Percentiles rank a stretch among this genome's conserved stretches.
phyloP scores from a whole-genome alignment of 2,329 filamentous ascomycete genomes.

The Gaeumannomyces tritici region DNA sequence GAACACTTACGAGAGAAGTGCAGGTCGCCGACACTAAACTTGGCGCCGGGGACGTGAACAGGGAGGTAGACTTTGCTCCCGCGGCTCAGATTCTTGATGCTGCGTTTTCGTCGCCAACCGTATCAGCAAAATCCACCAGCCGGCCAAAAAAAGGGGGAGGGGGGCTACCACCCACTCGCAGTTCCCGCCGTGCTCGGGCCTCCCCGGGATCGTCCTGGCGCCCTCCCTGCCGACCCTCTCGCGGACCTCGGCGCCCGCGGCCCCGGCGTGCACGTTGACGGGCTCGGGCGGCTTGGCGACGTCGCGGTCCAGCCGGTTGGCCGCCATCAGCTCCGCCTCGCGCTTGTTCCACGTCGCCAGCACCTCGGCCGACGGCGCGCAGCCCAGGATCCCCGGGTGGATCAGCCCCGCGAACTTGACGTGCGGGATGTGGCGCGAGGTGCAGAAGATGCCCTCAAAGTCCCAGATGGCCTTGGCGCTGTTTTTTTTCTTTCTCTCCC shows the following conservation, averaged over 20 bases:
- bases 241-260: constrained; percentile 45
- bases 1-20: constrained; percentile 58
- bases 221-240: constrained; percentile 67
- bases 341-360: constrained; percentile 76
- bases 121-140: background rate
- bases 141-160: background rate
- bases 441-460: constrained; percentile 57
- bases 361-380: constrained; percentile 70
- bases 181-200: constrained; percentile 82
- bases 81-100: constrained; percentile 21
- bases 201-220: constrained; percentile 73
- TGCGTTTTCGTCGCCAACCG: constrained; percentile 6
- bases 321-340: constrained; percentile 68
- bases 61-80: constrained; percentile 69
- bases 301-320: constrained; percentile 54
- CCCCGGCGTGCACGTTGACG: constrained; percentile 63
- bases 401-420: constrained; percentile 85
- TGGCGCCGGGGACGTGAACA: constrained; percentile 76
- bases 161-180: constrained; percentile 45
- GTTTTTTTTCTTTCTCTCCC: background rate
- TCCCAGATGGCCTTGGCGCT: constrained; percentile 50
- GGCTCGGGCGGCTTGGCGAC: constrained; percentile 72
- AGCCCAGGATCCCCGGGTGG: constrained; percentile 85
- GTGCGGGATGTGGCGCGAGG: constrained; percentile 75
- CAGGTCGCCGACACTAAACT: constrained; percentile 82